phyloP scores from a whole-genome alignment of 2,329 filamentous ascomycete species.

The Hypoxylon sp. region DNA sequence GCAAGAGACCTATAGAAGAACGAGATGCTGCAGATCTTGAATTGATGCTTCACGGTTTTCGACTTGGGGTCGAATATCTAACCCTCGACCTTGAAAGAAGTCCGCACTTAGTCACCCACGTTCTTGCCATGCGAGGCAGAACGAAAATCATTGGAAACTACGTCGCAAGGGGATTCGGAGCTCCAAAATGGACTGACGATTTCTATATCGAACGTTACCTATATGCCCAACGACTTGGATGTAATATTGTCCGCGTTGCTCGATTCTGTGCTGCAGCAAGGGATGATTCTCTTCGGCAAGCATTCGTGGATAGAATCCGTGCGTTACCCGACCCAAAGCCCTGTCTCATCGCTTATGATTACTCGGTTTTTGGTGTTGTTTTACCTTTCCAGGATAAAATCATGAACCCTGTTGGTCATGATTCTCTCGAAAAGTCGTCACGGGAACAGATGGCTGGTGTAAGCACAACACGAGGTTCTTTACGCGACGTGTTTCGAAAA shows the following conservation, averaged over 20 bases:
- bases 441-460: constrained; percentile 63
- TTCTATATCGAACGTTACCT: constrained; percentile 68
- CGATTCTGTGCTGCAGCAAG: constrained; percentile 72
- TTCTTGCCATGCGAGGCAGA: constrained; percentile 68
- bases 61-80: constrained; percentile 76
- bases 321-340: constrained; percentile 63
- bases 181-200: constrained; percentile 69
- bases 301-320: constrained; percentile 65
- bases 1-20: constrained; percentile 57
- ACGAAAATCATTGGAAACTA: constrained; percentile 75
- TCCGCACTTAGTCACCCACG: constrained; percentile 62
- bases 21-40: constrained; percentile 66
- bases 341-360: constrained; percentile 65
- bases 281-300: constrained; percentile 63
- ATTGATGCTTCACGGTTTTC: constrained; percentile 74
- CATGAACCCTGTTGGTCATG: constrained; percentile 68
- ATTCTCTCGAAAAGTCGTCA: constrained; percentile 58
- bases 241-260: constrained; percentile 73
- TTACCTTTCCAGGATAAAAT: constrained; percentile 62
- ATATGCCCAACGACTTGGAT: constrained; percentile 69
- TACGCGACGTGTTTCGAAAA: constrained; percentile 72
- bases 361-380: constrained; percentile 61
- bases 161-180: constrained; percentile 61
- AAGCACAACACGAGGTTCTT: constrained; percentile 70
- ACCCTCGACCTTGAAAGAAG: constrained; percentile 74